These are phyloP conservation scores for Meripilus lineatus DNA, from an alignment of 1,284 basidiomycete species.

Conservation along the genomic window DNA sequence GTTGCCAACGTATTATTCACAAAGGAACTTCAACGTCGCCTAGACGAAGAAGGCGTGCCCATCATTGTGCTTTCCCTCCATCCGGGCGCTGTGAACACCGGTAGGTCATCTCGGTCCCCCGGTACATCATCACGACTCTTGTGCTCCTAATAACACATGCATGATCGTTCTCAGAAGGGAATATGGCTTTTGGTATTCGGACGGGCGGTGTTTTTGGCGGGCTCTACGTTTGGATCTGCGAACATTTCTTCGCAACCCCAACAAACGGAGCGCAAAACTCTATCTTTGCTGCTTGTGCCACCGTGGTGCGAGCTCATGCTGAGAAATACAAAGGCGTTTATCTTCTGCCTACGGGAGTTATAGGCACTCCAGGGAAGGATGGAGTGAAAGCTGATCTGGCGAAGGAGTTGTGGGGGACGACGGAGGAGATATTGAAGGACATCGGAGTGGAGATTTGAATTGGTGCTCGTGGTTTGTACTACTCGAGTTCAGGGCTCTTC, in stretches of 20 bases:
- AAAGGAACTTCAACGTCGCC: constrained; percentile 23
- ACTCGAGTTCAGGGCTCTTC: too few relatives aligned
- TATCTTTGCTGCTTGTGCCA: constrained; percentile 41
- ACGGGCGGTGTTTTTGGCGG: background rate
- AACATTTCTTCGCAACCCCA: constrained; percentile 31
- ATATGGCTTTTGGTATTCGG: background rate
- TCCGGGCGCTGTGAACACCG: constrained; percentile 40
- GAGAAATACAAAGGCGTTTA: constrained; percentile 43
- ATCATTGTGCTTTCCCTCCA: constrained; percentile 29
- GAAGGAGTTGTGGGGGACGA: constrained; percentile 39
- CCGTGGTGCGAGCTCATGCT: constrained; percentile 28
- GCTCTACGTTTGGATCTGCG: background rate
- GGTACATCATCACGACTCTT: too few relatives aligned
- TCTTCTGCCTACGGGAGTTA: constrained; percentile 32
- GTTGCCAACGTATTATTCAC: constrained; percentile 24
- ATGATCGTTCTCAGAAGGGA: background rate
- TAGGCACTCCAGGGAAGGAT: constrained; percentile 23
- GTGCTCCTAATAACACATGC: background rate
- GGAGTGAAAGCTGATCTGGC: constrained; percentile 34
- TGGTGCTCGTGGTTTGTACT: too few relatives aligned
- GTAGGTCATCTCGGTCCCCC: too few relatives aligned
- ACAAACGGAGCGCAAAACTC: constrained; percentile 39
- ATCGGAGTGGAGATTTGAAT: constrained; percentile 11
- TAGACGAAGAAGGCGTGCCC: constrained; percentile 22
- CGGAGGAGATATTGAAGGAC: constrained; percentile 29